phyloP scores from a whole-genome alignment of 306 rosid species.

The Glycine latifolia region DNA sequence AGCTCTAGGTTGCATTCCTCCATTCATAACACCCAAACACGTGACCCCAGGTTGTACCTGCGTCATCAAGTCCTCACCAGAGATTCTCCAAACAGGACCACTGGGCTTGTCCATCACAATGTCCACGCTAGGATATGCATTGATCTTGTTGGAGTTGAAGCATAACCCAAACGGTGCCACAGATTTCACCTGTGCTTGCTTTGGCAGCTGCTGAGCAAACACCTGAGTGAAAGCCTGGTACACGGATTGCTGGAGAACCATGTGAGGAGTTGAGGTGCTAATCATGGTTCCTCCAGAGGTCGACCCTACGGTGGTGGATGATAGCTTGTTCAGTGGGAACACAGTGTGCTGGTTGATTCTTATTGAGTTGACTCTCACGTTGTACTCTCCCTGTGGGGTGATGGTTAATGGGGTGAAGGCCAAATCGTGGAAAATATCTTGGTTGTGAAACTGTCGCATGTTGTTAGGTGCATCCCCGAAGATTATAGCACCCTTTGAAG shows the following conservation, averaged over 20 bases:
- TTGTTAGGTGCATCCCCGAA: slow-evolving; percentile 55
- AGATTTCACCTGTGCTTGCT: slow-evolving; percentile 40
- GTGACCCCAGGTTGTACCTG: slow-evolving; percentile 47
- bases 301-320: neutral
- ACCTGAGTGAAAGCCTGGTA: slow-evolving; percentile 44
- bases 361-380: slow-evolving; percentile 45
- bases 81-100: slow-evolving; percentile 52
- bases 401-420: slow-evolving; percentile 53
- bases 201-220: slow-evolving; percentile 31
- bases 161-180: slow-evolving; percentile 64
- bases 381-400: slow-evolving; percentile 57
- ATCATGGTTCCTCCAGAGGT: slow-evolving; percentile 45
- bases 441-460: neutral
- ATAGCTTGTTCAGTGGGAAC: slow-evolving; percentile 1
- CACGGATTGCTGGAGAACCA: slow-evolving; percentile 50
- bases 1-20: slow-evolving; percentile 50
- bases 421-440: slow-evolving; percentile 45
- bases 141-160: slow-evolving; percentile 40
- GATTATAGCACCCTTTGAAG: slow-evolving; percentile 45
- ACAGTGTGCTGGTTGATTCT: slow-evolving; percentile 51
- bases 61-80: slow-evolving; percentile 54
- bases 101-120: slow-evolving; percentile 47
- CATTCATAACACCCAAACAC: slow-evolving; percentile 64
- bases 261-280: slow-evolving; percentile 58
- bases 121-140: slow-evolving; percentile 43